Conservation (phyloP, 495 filamentous ascomycete genomes). For the Usnea hakonensis region DNA sequence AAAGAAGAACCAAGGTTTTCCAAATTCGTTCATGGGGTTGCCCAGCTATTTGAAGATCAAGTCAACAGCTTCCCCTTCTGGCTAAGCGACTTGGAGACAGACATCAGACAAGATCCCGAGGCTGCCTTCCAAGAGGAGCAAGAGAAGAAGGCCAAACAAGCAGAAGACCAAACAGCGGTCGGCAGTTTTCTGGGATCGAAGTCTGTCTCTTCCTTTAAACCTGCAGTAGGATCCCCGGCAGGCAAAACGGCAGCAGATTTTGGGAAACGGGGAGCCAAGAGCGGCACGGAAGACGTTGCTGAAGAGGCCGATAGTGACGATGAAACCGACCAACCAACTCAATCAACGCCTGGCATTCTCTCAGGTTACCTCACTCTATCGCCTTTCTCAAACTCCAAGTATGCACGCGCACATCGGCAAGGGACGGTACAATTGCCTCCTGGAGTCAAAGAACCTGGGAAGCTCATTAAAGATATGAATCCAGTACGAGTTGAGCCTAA, state of each 20-base stretch:
- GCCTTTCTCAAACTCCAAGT: slow-evolving; percentile 67
- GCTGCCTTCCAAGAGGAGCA: slow-evolving; percentile 88
- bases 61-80: slow-evolving; percentile 96
- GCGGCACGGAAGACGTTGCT: slow-evolving; percentile 28
- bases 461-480: slow-evolving; percentile 88
- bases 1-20: slow-evolving; percentile 85
- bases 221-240: slow-evolving; percentile 54
- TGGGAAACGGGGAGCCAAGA: slow-evolving; percentile 17
- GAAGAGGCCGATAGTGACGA: slow-evolving; percentile 38
- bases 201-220: slow-evolving; percentile 44
- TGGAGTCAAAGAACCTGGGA: slow-evolving; percentile 73
- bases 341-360: slow-evolving; percentile 24
- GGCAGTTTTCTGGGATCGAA: slow-evolving; percentile 65
- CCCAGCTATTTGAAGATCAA: slow-evolving; percentile 85
- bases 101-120: slow-evolving; percentile 88
- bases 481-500: slow-evolving; percentile 89
- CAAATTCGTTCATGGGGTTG: slow-evolving; percentile 92
- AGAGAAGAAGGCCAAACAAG: slow-evolving; percentile 64
- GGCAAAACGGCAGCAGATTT: slow-evolving; percentile 35
- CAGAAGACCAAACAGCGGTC: slow-evolving; percentile 80
- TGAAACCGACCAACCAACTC: slow-evolving; percentile 24
- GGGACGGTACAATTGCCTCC: slow-evolving; percentile 53
- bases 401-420: slow-evolving; percentile 48
- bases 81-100: slow-evolving; percentile 79
- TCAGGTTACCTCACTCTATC: slow-evolving; percentile 52